Evolutionary conservation across 768 basidiomycete genomes (phyloP), one percentile per base, ranked within the genome.

Genomic region (Mycena indigotica): DNA sequence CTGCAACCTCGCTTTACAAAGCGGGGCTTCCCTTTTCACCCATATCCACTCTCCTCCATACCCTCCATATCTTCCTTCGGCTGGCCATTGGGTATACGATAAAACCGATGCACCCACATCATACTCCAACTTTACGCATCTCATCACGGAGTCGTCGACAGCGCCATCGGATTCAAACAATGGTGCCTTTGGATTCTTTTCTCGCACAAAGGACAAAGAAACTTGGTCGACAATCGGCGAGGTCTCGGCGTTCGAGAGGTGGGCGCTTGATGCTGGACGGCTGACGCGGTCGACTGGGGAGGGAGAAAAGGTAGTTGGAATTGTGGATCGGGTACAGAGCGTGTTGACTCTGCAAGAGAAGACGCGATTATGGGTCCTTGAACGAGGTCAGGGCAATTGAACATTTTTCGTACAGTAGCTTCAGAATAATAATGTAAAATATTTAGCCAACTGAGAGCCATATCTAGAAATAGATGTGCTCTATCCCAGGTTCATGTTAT

Each of bases 11-110:
- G 89, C 91, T 1, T 87, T 92, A 2, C 95, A 96, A 71, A 93
- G 89, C 0, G 96, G 97, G 2, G 91, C 93, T 2, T 89, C 93
- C 0, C 84, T 95, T 52, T 97, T 98, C 78, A 84, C 86, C 21
- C 90, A 92, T 38, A 78, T 82, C 21, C 76, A 88, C 53, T 72
- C 86, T 0, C 78, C 81, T 1, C 89, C 93, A 1, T 79, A 80
- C 52, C 68, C 75, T 51, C 49, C 66, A 28, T 50, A 49, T 21
- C 52, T 60, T 41, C 61, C 53, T 38, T 55, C 39, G 30, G 32
- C 24, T 0, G 39, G 49, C 12, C 53, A 65, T 28, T 93, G 91
- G 88, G 77, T 72, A 32, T 96, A 95, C 73, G 84, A 92, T 73
- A 96, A 94, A 76, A 88, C 90, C 0, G 95, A 97, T 74, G 86